Evolutionary conservation across 345 rosid species (phyloP).

Genomic region (Bretschneidera sinensis): DNA sequence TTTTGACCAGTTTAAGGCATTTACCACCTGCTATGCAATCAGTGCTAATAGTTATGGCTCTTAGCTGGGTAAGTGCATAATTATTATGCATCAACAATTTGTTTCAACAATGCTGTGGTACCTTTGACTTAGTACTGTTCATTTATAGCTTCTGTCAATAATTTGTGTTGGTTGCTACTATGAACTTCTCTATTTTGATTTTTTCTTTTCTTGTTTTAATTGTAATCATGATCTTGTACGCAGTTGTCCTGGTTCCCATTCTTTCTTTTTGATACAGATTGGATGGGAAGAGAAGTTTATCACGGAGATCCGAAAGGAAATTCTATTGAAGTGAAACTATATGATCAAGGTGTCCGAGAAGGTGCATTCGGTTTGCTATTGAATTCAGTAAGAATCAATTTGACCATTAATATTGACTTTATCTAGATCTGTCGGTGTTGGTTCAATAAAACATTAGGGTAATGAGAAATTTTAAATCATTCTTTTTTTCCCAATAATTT

Average conservation of each 20-base stretch:
- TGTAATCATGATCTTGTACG: slow-evolving; percentile 24
- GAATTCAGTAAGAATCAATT: slow-evolving; percentile 87
- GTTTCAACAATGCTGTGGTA: background rate
- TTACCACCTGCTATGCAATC: slow-evolving; percentile 91
- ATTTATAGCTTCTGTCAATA: slow-evolving; percentile 3
- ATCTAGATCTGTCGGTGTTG: background rate
- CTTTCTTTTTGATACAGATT: slow-evolving; percentile 95
- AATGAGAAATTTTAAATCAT: background rate
- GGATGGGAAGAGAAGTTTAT: slow-evolving; percentile 99
- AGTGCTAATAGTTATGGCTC: slow-evolving; percentile 90
- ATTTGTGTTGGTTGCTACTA: slow-evolving; percentile 6
- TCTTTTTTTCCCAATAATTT: too few relatives aligned
- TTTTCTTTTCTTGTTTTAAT: slow-evolving; percentile 9
- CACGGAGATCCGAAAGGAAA: slow-evolving; percentile 83
- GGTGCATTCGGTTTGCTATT: slow-evolving; percentile 99
- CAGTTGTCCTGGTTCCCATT: slow-evolving; percentile 99
- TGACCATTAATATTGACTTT: slow-evolving; percentile 23
- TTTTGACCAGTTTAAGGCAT: slow-evolving; percentile 92
- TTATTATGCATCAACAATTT: background rate
- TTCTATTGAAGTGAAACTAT: slow-evolving; percentile 46
- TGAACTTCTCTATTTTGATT: background rate
- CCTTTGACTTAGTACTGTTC: background rate
- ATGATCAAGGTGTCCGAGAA: slow-evolving; percentile 88
- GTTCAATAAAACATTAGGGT: background rate
- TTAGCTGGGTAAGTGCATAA: slow-evolving; percentile 78